Evolutionary conservation across 441 rosid genomes (phyloP), one percentile per base, ranked within the genome.

Genomic region (Erodium chrysanthum): DNA sequence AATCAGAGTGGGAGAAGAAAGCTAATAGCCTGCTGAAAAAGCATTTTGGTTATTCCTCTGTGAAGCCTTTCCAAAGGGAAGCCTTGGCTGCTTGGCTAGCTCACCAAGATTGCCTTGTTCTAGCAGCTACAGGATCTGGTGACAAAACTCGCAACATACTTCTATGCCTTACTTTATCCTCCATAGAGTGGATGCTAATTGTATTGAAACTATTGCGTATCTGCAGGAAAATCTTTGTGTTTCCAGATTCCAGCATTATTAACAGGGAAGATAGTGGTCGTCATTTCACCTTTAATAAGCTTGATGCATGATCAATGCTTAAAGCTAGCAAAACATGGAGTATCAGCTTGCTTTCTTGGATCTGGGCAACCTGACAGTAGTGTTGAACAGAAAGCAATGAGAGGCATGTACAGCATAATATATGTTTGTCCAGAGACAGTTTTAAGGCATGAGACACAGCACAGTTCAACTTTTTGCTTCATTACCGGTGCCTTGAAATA

Each of bases 71-170:
- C 71, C 96, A 90, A 73, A 88, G 77, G 83, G 89, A 92, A 73
- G 94, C 93, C 15, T 82, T 92, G 80, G 82, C 83, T 68, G 83
- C 93, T 37, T 92, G 92, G 96, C 44, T 80, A 12, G 81, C 84
- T 74, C 82, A 83, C 66, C 75, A 81, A 69, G 96, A 92, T 71
- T 90, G 89, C 73, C 96, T 92, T 73, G 90, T 90, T 73, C 92
- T 92, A 64, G 88, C 96, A 42, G 96, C 96, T 42, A 92, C 98
- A 0, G 98, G 98, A 81, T 88, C 96, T 72, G 98, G 96, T 92
- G 76, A 11, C 74, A 15, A 46, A 46, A 46, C n/a, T 12, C n/a
- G 5, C 17, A 46, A 46, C 1, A 18, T 46, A 46, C 50, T 60
- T 27, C 60, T 63, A 56, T 44, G 66, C 27, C 66, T 67, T 12